Evolutionary conservation across 2,329 filamentous ascomycete genomes (phyloP), one percentile per base, ranked within the genome.

Genomic region (Nemania bipapillata): DNA sequence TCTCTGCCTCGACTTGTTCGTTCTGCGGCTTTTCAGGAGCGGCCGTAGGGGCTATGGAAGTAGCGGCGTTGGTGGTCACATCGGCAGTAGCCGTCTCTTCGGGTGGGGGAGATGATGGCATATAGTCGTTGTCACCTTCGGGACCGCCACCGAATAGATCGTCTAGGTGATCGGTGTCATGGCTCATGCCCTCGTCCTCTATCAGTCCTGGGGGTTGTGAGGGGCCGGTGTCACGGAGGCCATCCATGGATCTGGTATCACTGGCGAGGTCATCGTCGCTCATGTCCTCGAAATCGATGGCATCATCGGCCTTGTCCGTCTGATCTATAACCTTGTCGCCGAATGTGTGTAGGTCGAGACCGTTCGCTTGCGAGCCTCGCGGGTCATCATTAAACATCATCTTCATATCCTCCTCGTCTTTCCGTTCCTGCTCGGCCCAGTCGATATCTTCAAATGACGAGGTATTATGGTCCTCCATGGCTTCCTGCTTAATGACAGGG

Each of bases 201-300:
- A 85, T 87, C 30, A 88, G 76, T 11, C 83, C 84, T 0, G 86
- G 86, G n/a, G 85, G 77, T 63, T 88, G 78, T 15, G 82, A 84
- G 17, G 78, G 76, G 59, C 77, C 80, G 4, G 77, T 79, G 50
- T 62, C 66, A 11, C 79, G 80, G 30, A 80, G 80, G 32, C 60
- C 70, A 47, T 63, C 56, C 24, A 49, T 68, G 42, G 69, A 71
- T 45, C 65, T 74, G 63, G 90, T 87, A 68, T 92, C 90, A 6
- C 96, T 93, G 11, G 93, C 91, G 7, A 97, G 86, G 71, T 97
- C 94, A 77, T 96, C 94, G 78, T 98, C 95, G 72, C 91, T 91
- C 70, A 98, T 94, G 77, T 97, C 93, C 77, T 92, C 93, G 75
- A 86, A 99, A 77, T 99, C 96, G 70, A 96, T 83, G 47, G 96